Evolutionary conservation across 2,329 filamentous ascomycete species (phyloP), one percentile per base, ranked within the genome.

Genomic region (Nemania serpens): DNA sequence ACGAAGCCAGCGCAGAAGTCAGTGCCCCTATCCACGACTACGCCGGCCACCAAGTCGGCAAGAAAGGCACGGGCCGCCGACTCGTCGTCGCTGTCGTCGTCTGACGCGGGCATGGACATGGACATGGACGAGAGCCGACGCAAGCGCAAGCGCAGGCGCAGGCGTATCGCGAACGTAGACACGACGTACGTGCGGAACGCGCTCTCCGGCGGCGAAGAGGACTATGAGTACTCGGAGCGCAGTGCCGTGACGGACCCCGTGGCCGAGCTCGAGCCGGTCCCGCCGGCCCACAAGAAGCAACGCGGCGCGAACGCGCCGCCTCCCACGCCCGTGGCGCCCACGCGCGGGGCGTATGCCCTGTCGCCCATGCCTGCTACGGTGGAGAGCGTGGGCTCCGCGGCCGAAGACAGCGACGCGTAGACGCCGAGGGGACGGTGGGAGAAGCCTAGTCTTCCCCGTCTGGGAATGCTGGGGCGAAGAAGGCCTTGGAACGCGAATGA

Each of bases 161-260:
- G 45, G 47, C 41, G 60, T 9, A 29, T 25, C 13, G 25, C 46
- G 2, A 25, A 22, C 18, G 3, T 49, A 20, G 50, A 55, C 42
- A 22, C 29, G 4, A 29, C 20, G 4, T 29, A 37, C 25, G 17
- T 7, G 41, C 33, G 41, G 36, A 42, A 5, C 12, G 11, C 29
- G n/a, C 9, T 11, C 17, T 43, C 41, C 6, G 37, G 15, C 41
- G 33, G 63, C 41, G 25, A 29, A 7, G 58, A 58, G 6, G 61
- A 64, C 12, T 69, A 71, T 47, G 70, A 71, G 52, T 68, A 66
- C 63, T 70, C 68, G 18, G 70, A 71, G 61, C 49, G 42, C 5
- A 59, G 62, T 55, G 70, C 70, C n/a, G 69, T 66, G 10, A 10
- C 63, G 6, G 70, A 71, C 18, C 62, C 67, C 1, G 20, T 64